These are phyloP conservation scores for Boletus reticuloceps DNA, from an alignment of 768 basidiomycete genomes.

Conservation along the genomic window DNA sequence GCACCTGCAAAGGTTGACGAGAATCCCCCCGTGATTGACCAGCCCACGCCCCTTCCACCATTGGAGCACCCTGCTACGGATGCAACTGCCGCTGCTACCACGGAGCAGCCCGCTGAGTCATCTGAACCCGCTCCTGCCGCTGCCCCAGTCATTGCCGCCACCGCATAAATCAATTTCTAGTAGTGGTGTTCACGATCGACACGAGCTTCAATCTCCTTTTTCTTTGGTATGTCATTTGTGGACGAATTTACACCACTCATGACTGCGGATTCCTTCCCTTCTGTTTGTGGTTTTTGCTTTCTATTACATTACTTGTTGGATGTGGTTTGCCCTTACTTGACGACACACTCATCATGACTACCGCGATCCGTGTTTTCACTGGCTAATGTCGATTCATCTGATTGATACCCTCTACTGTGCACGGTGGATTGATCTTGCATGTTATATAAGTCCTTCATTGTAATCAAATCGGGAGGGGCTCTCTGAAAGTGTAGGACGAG, in stretches of 20 bases:
- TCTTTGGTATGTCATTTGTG: slow-evolving; percentile 37
- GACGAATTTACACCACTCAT: slow-evolving; percentile 35
- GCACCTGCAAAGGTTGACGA: slow-evolving; percentile 83
- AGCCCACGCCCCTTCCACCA: slow-evolving; percentile 78
- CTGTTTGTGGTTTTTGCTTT: slow-evolving; percentile 32
- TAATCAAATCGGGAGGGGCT: slow-evolving; percentile 28
- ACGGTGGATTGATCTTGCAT: slow-evolving; percentile 33
- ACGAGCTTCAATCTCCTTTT: slow-evolving; percentile 35
- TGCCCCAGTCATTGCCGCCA: slow-evolving; percentile 70
- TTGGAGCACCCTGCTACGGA: slow-evolving; percentile 74
- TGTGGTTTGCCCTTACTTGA: slow-evolving; percentile 57
- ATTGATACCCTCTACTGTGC: slow-evolving; percentile 47
- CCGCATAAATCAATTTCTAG: slow-evolving; percentile 54
- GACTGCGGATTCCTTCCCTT: slow-evolving; percentile 36
- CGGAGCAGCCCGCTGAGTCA: slow-evolving; percentile 37
- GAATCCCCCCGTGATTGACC: slow-evolving; percentile 85
- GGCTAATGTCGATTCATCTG: slow-evolving; percentile 70
- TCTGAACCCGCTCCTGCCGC: slow-evolving; percentile 44
- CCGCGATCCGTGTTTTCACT: slow-evolving; percentile 56
- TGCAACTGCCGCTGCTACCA: slow-evolving; percentile 32
- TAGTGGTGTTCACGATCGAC: slow-evolving; percentile 43
- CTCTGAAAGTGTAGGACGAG: not conserved
- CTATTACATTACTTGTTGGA: slow-evolving; percentile 53
- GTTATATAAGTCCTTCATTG: slow-evolving; percentile 32
- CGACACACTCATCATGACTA: slow-evolving; percentile 61